phyloP scores from a whole-genome alignment of 2,329 filamentous ascomycete genomes.

The Colletotrichum australisinense region DNA sequence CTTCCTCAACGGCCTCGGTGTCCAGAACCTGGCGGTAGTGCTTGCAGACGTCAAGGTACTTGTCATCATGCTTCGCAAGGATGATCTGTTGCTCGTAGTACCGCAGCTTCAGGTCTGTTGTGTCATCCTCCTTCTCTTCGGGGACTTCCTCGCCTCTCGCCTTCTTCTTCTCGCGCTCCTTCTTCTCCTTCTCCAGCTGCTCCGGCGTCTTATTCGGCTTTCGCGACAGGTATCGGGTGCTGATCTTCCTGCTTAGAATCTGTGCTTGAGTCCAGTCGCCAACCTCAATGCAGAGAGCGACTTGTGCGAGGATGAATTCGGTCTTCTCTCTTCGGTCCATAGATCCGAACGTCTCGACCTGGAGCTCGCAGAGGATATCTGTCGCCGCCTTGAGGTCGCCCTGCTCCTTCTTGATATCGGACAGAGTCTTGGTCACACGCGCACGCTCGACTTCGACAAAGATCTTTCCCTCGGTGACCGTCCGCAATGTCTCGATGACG shows the following conservation, averaged over 20 bases:
- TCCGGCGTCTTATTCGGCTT: constrained; percentile 92
- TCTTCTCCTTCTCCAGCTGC: constrained; percentile 90
- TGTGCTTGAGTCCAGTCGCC: constrained; percentile 96
- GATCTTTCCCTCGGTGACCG: constrained; percentile 99
- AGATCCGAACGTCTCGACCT: constrained; percentile 98
- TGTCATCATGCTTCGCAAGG: constrained; percentile 95
- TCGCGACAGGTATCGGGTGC: constrained; percentile 89
- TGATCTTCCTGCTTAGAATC: constrained; percentile 96
- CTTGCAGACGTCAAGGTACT: constrained; percentile 98
- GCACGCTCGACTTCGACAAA: constrained; percentile 99
- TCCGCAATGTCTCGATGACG: constrained; percentile 93
- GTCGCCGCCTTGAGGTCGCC: constrained; percentile 91
- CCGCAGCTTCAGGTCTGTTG: constrained; percentile 93
- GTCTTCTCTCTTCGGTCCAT: constrained; percentile 99
- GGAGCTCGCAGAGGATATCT: constrained; percentile 95
- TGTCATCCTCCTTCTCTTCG: constrained; percentile 84
- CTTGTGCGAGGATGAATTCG: constrained; percentile 97
- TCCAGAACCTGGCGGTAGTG: constrained; percentile 97
- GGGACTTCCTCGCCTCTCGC: constrained; percentile 83
- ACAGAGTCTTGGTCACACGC: constrained; percentile 92
- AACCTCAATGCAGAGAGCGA: constrained; percentile 92
- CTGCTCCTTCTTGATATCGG: constrained; percentile 96
- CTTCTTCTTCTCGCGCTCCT: constrained; percentile 88
- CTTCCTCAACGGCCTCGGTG: constrained; percentile 93
- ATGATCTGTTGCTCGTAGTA: constrained; percentile 99